Evolutionary conservation across 148 eudicot species (phyloP), one percentile per base, ranked within the genome.

Genomic region (Chenopodium formosanum): DNA sequence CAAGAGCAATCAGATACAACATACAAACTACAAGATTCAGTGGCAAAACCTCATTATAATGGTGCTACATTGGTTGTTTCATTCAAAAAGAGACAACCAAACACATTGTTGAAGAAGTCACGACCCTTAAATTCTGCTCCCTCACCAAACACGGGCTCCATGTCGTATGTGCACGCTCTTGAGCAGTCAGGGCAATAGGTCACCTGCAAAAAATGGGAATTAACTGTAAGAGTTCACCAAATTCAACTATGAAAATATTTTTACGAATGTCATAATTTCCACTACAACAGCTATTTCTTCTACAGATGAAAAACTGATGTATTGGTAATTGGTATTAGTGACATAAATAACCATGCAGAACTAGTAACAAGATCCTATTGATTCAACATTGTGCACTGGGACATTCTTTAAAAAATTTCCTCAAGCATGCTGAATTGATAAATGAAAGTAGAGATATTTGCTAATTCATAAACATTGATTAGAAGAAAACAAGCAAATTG

Each of bases 121-220:
- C 74, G 67, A 34, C 87, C 97, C 86, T 87, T 91, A 12, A 90
- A 75, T 14, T 25, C 87, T 79, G 83, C 85, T 70, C 90, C 92
- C 23, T 83, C 88, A 20, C 80, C 85, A 27, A 83, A 46, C 27
- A 89, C 29, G 9, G 94, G 71, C 75, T 88, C 83, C 65, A 83
- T 90, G 70, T 95, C 97, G 78, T 89, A 92, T 76, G 83, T 92
- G 91, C 94, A 92, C 27, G 97, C 99, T 83, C 99, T 91, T 34
- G 84, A 89, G 83, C 98, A 94, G 81, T 96, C 98, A 1, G 97
- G 99, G 80, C 99, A 96, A 79, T 96, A 96, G 20, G 99, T 92
- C 31, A 96, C 98, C 99, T 96, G 86, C 68, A 77, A 0, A 23
- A 60, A 73, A 40, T 46, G 11, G 2, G 14, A 25, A 22, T 7